phyloP scores from a whole-genome alignment of 352 stramenopile genomes.

The Globisporangium heterothallicum region DNA sequence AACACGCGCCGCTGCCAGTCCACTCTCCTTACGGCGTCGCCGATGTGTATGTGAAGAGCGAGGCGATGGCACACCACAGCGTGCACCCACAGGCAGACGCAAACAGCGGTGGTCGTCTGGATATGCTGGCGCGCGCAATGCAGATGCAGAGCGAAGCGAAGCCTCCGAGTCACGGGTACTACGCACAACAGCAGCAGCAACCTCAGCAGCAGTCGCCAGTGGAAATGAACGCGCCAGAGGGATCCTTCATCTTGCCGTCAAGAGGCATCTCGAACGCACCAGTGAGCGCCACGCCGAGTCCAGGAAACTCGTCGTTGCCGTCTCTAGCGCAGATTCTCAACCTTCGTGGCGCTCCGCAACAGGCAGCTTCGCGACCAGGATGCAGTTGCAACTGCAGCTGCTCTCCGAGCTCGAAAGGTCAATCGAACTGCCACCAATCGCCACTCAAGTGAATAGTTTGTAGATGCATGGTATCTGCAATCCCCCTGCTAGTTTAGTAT shows the following conservation, averaged over 20 bases:
- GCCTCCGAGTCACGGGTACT: constrained; percentile 1
- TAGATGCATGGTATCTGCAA: background rate
- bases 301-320: constrained; percentile 49
- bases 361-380: constrained; percentile 4
- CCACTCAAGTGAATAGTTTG: constrained; percentile 8
- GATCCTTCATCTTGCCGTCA: constrained; percentile 11
- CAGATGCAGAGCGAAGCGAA: constrained; percentile 30
- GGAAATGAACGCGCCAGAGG: constrained; percentile 16
- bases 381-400: constrained; percentile 21
- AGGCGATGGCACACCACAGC: constrained; percentile 15
- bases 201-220: constrained; percentile 15
- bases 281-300: constrained; percentile 14
- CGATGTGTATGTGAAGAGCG: constrained; percentile 48
- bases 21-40: constrained; percentile 54
- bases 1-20: constrained; percentile 21
- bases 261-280: constrained; percentile 12
- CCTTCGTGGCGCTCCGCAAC: constrained; percentile 24
- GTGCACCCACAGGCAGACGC: constrained; percentile 16
- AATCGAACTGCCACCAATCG: constrained; percentile 8
- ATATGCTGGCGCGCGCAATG: constrained; percentile 63
- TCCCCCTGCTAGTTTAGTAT: background rate
- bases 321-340: constrained; percentile 72
- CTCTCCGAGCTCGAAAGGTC: constrained; percentile 11
- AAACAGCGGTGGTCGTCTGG: constrained; percentile 48
- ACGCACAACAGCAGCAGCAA: constrained; percentile 7